A percentile compares a stretch with the other conserved stretches of the same genome.
phyloP scores from a whole-genome alignment of 139 green algal genomes.

The Coelastrella sp. region DNA sequence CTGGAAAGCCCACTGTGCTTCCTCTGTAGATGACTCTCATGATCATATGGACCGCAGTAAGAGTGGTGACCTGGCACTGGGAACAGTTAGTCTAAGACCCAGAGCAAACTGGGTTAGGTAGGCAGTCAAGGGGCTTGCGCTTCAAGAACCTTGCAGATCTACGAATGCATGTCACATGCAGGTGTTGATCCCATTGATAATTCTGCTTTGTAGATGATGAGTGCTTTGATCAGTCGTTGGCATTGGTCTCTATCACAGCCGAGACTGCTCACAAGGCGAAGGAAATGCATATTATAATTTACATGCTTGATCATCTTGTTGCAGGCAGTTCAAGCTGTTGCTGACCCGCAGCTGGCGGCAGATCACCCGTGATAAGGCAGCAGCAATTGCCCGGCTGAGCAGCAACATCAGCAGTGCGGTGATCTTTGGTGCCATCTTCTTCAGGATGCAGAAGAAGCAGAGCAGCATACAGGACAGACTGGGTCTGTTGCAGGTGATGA shows the following conservation, averaged over 20 bases:
- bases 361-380: slow-evolving; percentile 84
- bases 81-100: background rate
- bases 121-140: background rate
- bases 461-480: slow-evolving; percentile 89
- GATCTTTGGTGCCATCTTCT: slow-evolving; percentile 96
- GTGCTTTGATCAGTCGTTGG: too few species aligned
- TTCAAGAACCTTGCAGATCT: too few species aligned
- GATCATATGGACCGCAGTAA: background rate
- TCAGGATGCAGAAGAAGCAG: slow-evolving; percentile 76
- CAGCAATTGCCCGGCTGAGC: slow-evolving; percentile 77
- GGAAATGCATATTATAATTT: too few species aligned
- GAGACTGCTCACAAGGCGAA: too few species aligned
- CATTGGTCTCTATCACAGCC: too few species aligned
- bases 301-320: too few species aligned
- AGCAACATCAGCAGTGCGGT: slow-evolving; percentile 85
- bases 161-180: too few species aligned
- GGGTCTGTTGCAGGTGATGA: slow-evolving; percentile 82
- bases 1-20: slow-evolving; percentile 8
- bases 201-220: too few species aligned
- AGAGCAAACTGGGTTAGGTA: slow-evolving; percentile 25
- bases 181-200: too few species aligned
- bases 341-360: slow-evolving; percentile 60
- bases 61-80: slow-evolving; percentile 29
- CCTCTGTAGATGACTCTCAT: background rate
- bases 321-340: slow-evolving; percentile 58